Conservation (phyloP, 2,329 filamentous ascomycete species). For the Apiospora koreana region DNA sequence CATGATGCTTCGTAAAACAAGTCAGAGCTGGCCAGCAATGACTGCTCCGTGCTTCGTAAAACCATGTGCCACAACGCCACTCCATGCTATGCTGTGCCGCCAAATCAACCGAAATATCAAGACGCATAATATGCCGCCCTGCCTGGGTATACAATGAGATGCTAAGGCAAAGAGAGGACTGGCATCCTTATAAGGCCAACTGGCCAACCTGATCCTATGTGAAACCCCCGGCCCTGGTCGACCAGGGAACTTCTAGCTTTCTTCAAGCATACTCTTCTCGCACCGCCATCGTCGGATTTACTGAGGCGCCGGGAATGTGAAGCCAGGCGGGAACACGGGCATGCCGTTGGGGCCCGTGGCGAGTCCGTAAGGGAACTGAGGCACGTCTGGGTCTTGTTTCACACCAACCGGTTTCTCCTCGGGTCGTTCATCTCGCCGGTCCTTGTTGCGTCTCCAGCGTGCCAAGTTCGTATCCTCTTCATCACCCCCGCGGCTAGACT, state of each 20-base stretch:
- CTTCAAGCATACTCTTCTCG: background rate
- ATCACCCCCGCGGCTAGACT: slow-evolving; percentile 51
- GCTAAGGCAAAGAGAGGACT: background rate
- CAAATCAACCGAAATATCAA: slow-evolving; percentile 8
- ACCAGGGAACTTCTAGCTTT: background rate
- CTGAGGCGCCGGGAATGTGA: slow-evolving; percentile 38
- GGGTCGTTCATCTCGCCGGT: slow-evolving; percentile 20
- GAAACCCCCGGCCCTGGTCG: background rate
- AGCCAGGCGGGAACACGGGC: slow-evolving; percentile 49
- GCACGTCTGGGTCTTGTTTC: slow-evolving; percentile 31
- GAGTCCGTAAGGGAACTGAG: slow-evolving; percentile 45
- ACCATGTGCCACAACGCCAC: slow-evolving; percentile 6
- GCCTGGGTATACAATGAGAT: background rate
- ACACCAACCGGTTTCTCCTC: slow-evolving; percentile 25
- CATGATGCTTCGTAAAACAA: background rate
- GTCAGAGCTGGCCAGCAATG: background rate
- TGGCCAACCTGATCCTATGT: background rate
- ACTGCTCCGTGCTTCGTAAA: background rate
- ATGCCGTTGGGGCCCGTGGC: slow-evolving; percentile 49
- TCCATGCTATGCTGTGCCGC: slow-evolving; percentile 10
- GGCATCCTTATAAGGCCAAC: background rate
- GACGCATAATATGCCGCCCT: background rate
- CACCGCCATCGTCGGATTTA: slow-evolving; percentile 16
- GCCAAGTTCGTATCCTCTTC: slow-evolving; percentile 29
- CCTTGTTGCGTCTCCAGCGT: slow-evolving; percentile 31